phyloP scores from a whole-genome alignment of 1,284 basidiomycete species.

The Mycosarcoma mackinlayi region DNA sequence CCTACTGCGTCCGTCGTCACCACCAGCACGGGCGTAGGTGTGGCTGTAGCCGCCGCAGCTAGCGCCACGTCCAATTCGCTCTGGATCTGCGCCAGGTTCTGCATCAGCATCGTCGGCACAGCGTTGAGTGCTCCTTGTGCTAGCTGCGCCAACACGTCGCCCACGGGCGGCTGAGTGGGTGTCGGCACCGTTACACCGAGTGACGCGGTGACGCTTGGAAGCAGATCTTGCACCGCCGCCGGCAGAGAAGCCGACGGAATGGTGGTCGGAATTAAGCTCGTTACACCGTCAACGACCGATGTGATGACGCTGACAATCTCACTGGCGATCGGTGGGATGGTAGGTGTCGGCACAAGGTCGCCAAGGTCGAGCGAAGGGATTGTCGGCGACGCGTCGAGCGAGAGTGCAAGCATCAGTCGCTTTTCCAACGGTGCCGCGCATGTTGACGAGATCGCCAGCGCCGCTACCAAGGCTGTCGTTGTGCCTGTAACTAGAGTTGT shows the following conservation, averaged over 20 bases:
- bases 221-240: not conserved
- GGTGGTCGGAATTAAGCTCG: constrained; percentile 32
- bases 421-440: constrained; percentile 35
- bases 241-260: constrained; percentile 25
- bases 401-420: constrained; percentile 38
- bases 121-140: constrained; percentile 21
- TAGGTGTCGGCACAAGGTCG: constrained; percentile 22
- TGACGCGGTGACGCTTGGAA: constrained; percentile 7
- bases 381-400: constrained; percentile 25
- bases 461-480: constrained; percentile 26
- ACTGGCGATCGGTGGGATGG: constrained; percentile 10
- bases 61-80: constrained; percentile 19
- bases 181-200: constrained; percentile 5
- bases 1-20: constrained; percentile 19
- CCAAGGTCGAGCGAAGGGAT: constrained; percentile 23
- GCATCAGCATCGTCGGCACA: constrained; percentile 24
- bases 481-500: constrained; percentile 16
- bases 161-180: constrained; percentile 8
- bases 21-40: constrained; percentile 5
- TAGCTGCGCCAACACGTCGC: constrained; percentile 11
- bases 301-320: constrained; percentile 33
- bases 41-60: constrained; percentile 12
- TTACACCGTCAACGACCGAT: constrained; percentile 29
- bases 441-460: constrained; percentile 27
- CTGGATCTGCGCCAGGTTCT: constrained; percentile 22